Evolutionary conservation across 2,329 filamentous ascomycete species (phyloP), one percentile per base, ranked within the genome.

Genomic region (Alternaria brassicae): DNA sequence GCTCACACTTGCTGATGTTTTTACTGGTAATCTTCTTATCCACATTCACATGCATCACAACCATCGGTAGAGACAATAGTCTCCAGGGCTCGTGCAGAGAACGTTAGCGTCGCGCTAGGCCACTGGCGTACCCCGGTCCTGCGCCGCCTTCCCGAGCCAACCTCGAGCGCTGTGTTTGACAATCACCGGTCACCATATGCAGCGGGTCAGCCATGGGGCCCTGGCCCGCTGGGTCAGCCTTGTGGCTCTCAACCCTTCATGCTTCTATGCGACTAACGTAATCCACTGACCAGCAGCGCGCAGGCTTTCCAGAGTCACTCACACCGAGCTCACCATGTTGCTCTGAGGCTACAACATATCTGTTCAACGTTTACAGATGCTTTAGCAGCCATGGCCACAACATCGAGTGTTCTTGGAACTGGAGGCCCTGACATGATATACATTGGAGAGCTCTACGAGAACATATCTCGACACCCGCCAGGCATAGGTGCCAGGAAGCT

Each of bases 371-470:
- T 28, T 5, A 13, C 21, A 6, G 21, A 28, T 9, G 21, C 30
- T 37, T 13, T 32, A 42, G 34, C 39, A 25, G 23, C n/a, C 27
- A 65, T 62, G 58, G 50, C 57, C 19, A 28, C 61, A 8, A 51
- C 45, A 7, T 61, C 62, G 15, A 61, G 63, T 3, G 39, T 23
- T n/a, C 10, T 60, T 15, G 71, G 63, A 40, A 68, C 68, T 34
- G 67, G 59, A 23, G 67, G 74, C 27, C 71, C 74, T 10, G 74
- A 77, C 53, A 74, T 75, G 68, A 63, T 60, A 15, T 66, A 77
- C 0, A 67, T 77, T 4, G 68, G 67, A 12, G 74, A 77, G 34
- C 61, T 77, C 0, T 61, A 72, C 17, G 74, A 77, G 48, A 65
- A 74, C 19, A 72, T 76, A 21, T 68, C 69, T 8, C 66, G 73